Conservation (phyloP, 495 filamentous ascomycete species). For the Hamigera avellanea region DNA sequence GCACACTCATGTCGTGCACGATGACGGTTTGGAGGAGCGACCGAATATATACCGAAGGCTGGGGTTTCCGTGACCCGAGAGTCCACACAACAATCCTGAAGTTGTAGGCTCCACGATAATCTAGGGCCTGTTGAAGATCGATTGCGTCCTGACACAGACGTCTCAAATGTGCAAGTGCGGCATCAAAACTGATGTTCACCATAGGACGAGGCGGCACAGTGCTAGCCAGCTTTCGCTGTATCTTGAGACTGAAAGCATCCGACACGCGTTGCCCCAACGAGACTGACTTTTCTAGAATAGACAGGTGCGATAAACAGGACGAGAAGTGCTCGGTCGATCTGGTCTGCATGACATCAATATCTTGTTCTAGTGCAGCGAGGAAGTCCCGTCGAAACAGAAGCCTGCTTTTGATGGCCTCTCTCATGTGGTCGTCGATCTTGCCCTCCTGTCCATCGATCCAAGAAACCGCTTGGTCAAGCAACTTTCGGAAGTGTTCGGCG, state of each 20-base stretch:
- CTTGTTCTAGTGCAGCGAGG: conserved; percentile 38
- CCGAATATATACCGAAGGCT: conserved; percentile 75
- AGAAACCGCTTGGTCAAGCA: conserved; percentile 47
- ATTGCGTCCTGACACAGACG: conserved; percentile 62
- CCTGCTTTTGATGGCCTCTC: conserved; percentile 48
- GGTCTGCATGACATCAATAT: conserved; percentile 28
- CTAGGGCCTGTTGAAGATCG: conserved; percentile 53
- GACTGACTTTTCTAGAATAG: conserved; percentile 42
- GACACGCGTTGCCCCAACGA: conserved; percentile 53
- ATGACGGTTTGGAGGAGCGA: conserved; percentile 68
- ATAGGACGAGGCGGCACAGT: conserved; percentile 89
- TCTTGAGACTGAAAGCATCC: conserved; percentile 76
- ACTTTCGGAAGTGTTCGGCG: conserved; percentile 38
- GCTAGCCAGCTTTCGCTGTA: conserved; percentile 81
- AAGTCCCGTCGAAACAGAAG: conserved; percentile 55
- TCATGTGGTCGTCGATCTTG: conserved; percentile 37
- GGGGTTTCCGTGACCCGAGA: conserved; percentile 67
- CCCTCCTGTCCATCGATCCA: conserved; percentile 38
- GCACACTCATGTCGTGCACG: conserved; percentile 54
- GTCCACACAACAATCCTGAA: conserved; percentile 47
- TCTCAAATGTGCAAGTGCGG: conserved; percentile 58
- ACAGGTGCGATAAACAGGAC: conserved; percentile 32
- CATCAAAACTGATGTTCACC: conserved; percentile 58
- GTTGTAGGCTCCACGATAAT: conserved; percentile 56
- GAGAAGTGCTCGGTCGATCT: conserved; percentile 28